These are phyloP conservation scores for Citrullus mucosospermus DNA, from an alignment of 306 rosid species.

Conservation along the genomic window DNA sequence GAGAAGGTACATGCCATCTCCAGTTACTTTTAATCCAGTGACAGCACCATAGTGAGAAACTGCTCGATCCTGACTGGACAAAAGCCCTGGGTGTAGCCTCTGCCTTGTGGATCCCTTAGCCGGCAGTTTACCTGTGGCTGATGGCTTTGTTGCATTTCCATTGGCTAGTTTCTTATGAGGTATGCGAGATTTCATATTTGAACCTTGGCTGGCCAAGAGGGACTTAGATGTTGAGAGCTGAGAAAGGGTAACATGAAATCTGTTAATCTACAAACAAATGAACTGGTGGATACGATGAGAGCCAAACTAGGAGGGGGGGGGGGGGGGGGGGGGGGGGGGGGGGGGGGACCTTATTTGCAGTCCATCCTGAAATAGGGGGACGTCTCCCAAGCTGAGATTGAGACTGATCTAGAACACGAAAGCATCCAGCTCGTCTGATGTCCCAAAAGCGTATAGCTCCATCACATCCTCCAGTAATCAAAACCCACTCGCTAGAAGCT, in stretches of 20 bases:
- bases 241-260: neutral
- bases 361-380: constrained; percentile 45
- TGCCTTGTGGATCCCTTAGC: constrained; percentile 58
- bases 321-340: neutral
- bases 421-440: constrained; percentile 88
- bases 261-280: neutral
- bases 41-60: constrained; percentile 98
- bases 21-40: constrained; percentile 73
- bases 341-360: constrained; percentile 38
- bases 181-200: constrained; percentile 29
- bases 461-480: constrained; percentile 90
- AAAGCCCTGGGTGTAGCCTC: constrained; percentile 87
- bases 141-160: constrained; percentile 53
- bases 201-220: constrained; percentile 15
- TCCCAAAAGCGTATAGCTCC: constrained; percentile 99
- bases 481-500: constrained; percentile 78
- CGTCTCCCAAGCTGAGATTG: constrained; percentile 87
- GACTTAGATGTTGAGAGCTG: constrained; percentile 48
- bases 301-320: neutral
- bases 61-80: constrained; percentile 83
- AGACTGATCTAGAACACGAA: constrained; percentile 72
- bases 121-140: constrained; percentile 32
- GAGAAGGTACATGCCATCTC: constrained; percentile 84
- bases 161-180: constrained; percentile 43
- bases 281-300: neutral